Percentiles rank a stretch among this genome's conserved stretches.
These are phyloP conservation scores for Sporothrix protearum DNA, from an alignment of 2,329 filamentous ascomycete genomes.

Conservation along the genomic window DNA sequence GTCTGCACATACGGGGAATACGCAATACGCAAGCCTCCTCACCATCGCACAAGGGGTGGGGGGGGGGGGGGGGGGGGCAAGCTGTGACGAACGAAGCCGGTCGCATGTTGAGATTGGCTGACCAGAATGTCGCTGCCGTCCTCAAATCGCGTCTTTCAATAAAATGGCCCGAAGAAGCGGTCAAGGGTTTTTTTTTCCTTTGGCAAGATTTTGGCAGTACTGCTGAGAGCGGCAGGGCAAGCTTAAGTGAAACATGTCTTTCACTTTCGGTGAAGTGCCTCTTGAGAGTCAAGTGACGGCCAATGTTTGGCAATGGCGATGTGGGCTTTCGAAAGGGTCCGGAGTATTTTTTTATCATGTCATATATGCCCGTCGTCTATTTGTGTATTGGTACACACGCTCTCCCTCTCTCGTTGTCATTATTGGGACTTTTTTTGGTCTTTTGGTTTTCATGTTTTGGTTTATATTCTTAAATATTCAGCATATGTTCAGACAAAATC, in stretches of 20 bases:
- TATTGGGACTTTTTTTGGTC: no score
- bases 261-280: neutral
- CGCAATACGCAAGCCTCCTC: neutral
- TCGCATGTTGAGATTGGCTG: neutral
- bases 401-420: no score
- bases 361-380: neutral
- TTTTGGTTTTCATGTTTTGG: neutral
- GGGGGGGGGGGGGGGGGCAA: no score
- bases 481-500: neutral
- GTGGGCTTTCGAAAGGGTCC: neutral
- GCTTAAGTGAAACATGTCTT: conserved; percentile 17
- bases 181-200: conserved; percentile 5
- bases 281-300: neutral
- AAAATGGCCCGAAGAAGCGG: conserved; percentile 9
- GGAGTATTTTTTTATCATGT: neutral
- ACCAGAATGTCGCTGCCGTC: neutral
- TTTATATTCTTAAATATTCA: neutral
- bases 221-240: neutral
- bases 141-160: neutral
- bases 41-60: neutral
- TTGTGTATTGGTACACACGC: neutral
- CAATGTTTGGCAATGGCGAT: neutral
- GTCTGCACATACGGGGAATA: neutral
- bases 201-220: neutral
- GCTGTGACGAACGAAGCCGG: neutral